Percentiles rank a stretch among this genome's conserved stretches.
Evolutionary conservation across 2,329 filamentous ascomycete genomes (phyloP).

Genomic region (Albifimbria verrucaria): DNA sequence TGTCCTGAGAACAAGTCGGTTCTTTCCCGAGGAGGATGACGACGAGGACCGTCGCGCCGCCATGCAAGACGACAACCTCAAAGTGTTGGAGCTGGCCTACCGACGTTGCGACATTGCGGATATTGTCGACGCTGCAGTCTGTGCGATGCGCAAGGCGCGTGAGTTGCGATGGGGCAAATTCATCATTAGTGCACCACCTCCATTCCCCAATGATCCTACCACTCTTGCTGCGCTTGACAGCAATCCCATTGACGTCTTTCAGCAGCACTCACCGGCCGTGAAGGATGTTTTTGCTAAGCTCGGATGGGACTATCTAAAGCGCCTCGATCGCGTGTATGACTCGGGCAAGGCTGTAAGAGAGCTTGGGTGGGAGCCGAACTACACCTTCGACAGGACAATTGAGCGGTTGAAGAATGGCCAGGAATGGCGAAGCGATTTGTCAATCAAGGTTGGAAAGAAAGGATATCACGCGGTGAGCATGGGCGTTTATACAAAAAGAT

Average conservation of each 20-base stretch:
- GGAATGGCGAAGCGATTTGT: constrained; percentile 37
- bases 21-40: constrained; percentile 47
- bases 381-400: constrained; percentile 35
- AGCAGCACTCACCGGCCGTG: constrained; percentile 19
- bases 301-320: constrained; percentile 33
- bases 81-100: constrained; percentile 45
- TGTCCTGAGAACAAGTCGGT: constrained; percentile 43
- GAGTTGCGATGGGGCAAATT: constrained; percentile 35
- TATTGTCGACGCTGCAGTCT: constrained; percentile 37
- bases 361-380: constrained; percentile 39
- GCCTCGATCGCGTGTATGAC: constrained; percentile 44
- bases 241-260: constrained; percentile 28
- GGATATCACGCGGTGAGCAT: constrained; percentile 41
- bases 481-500: constrained; percentile 39
- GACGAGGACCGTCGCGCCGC: constrained; percentile 34
- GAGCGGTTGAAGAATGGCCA: constrained; percentile 29
- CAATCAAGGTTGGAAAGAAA: constrained; percentile 34
- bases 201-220: constrained; percentile 28
- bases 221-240: constrained; percentile 30
- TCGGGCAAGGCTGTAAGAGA: constrained; percentile 36
- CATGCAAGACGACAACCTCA: constrained; percentile 40
- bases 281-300: constrained; percentile 24
- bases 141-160: constrained; percentile 31
- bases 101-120: constrained; percentile 42
- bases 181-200: constrained; percentile 41